Evolutionary conservation across 495 filamentous ascomycete genomes (phyloP).

Genomic region (Tuber brumale): DNA sequence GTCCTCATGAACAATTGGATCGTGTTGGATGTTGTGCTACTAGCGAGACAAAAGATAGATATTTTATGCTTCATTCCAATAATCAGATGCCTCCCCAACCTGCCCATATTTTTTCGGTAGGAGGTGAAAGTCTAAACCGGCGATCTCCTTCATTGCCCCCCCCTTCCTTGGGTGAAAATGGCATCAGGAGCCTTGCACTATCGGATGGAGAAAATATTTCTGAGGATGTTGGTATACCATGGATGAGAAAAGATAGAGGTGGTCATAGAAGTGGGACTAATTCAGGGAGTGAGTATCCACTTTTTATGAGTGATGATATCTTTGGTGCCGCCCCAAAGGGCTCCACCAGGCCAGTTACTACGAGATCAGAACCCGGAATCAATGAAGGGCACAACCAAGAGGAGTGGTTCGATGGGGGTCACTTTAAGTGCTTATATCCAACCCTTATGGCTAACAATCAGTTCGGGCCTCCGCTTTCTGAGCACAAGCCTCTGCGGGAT

Average conservation of each 20-base stretch:
- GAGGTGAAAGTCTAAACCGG: background rate
- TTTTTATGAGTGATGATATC: background rate
- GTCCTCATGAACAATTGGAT: background rate
- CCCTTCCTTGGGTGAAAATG: background rate
- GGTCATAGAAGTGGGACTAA: background rate
- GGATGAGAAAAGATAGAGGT: background rate
- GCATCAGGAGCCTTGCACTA: background rate
- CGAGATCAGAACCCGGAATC: background rate
- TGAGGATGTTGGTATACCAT: background rate
- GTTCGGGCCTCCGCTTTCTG: background rate
- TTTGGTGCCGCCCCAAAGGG: background rate
- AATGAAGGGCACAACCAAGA: background rate
- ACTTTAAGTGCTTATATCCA: background rate
- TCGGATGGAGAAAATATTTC: background rate
- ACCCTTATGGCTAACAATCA: background rate
- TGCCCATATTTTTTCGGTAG: background rate
- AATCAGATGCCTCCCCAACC: background rate
- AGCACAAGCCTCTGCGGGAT: background rate
- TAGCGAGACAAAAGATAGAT: background rate
- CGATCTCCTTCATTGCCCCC: background rate
- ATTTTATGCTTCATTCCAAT: background rate
- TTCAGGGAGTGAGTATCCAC: background rate
- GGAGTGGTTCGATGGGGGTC: background rate
- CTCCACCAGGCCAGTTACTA: background rate
- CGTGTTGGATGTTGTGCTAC: background rate